These are phyloP conservation scores for Gypsophila paniculata DNA, from an alignment of 179 eudicot genomes.

Conservation along the genomic window DNA sequence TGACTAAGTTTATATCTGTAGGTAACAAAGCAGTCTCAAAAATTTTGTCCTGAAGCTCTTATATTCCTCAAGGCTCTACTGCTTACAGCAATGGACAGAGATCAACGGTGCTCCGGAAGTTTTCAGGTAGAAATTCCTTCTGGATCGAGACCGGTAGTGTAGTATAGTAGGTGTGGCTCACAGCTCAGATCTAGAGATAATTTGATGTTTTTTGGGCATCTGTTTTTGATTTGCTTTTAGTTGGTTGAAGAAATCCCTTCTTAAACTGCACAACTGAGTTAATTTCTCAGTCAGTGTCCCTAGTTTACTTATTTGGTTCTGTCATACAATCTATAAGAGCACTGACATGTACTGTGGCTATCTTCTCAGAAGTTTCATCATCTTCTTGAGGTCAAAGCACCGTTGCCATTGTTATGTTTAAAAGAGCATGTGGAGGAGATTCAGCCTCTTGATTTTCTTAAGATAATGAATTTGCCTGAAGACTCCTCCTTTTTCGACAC, in stretches of 20 bases:
- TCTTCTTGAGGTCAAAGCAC: conserved; percentile 59
- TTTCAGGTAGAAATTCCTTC: conserved; percentile 47
- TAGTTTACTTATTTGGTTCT: neutral
- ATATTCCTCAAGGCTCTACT: conserved; percentile 59
- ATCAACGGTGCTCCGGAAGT: conserved; percentile 30
- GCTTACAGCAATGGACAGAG: conserved; percentile 48
- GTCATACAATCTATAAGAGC: conserved; percentile 6
- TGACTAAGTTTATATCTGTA: conserved; percentile 29
- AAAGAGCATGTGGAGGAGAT: conserved; percentile 42
- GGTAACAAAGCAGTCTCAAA: conserved; percentile 68
- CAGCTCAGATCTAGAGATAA: neutral
- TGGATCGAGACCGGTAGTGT: conserved; percentile 3
- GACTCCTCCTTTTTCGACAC: conserved; percentile 64
- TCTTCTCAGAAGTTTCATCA: conserved; percentile 40
- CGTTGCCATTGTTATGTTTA: conserved; percentile 48
- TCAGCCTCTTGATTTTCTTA: conserved; percentile 57
- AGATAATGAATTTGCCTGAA: conserved; percentile 65
- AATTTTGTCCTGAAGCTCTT: conserved; percentile 84
- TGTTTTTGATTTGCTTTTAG: neutral
- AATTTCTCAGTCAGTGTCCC: neutral
- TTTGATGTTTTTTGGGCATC: neutral
- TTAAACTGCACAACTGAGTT: neutral
- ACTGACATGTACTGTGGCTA: conserved; percentile 9
- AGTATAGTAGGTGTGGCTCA: neutral
- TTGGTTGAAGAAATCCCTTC: neutral